phyloP scores from a whole-genome alignment of 257 asterid species.

The Scutellaria barbata region DNA sequence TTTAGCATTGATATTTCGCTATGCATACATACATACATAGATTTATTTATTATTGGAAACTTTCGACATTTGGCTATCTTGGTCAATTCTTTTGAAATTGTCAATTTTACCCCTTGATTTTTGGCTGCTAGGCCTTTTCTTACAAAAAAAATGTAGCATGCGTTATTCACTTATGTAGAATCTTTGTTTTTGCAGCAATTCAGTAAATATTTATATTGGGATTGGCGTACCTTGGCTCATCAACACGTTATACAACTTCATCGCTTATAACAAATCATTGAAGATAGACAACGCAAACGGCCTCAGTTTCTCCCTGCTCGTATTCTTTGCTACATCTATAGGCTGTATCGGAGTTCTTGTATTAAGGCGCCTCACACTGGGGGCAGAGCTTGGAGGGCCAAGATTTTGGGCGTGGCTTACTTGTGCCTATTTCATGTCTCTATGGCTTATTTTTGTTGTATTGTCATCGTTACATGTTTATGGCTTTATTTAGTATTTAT shows the following conservation, averaged over 20 bases:
- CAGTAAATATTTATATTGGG: constrained; percentile 92
- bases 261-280: constrained; percentile 73
- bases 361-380: constrained; percentile 70
- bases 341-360: constrained; percentile 88
- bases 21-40: not conserved
- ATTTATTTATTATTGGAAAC: too few species aligned
- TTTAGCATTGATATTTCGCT: not conserved
- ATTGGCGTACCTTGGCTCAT: constrained; percentile 95
- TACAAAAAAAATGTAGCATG: not conserved
- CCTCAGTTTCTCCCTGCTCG: constrained; percentile 83
- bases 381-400: constrained; percentile 98
- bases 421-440: constrained; percentile 61
- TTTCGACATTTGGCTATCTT: not conserved
- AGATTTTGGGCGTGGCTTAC: constrained; percentile 88
- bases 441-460: constrained; percentile 87
- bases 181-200: constrained; percentile 59
- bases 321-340: constrained; percentile 84
- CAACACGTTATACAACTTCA: constrained; percentile 77
- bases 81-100: not conserved
- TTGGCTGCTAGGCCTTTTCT: not conserved
- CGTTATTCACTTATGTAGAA: not conserved
- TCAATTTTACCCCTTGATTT: not conserved
- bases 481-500: constrained; percentile 50
- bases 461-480: constrained; percentile 78
- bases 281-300: constrained; percentile 70